Conservation (phyloP, 139 green algal species). For the Picochlorum sp. region DNA sequence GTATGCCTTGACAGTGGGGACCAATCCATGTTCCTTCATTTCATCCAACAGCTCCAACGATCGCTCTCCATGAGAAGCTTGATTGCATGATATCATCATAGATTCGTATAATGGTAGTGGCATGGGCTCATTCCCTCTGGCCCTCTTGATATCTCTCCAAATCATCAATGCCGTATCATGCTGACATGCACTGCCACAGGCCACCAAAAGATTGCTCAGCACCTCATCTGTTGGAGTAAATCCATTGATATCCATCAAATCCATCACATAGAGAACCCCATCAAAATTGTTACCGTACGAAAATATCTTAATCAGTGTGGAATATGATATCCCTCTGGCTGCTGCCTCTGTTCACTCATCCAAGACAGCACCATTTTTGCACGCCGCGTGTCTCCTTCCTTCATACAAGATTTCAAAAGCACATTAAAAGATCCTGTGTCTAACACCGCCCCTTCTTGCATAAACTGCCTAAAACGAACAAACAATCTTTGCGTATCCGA, state of each 20-base stretch:
- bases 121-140: background rate
- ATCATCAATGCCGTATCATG: conserved; percentile 28
- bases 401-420: conserved; percentile 46
- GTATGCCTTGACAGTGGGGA: conserved; percentile 18
- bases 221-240: conserved; percentile 24
- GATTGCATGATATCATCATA: conserved; percentile 35
- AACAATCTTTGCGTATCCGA: conserved; percentile 13
- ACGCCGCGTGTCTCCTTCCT: conserved; percentile 22
- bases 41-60: conserved; percentile 20
- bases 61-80: conserved; percentile 24
- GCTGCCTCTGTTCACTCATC: conserved; percentile 27
- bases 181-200: conserved; percentile 44
- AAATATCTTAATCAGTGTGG: conserved; percentile 40
- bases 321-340: conserved; percentile 37
- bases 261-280: conserved; percentile 15
- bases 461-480: conserved; percentile 35
- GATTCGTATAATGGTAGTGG: conserved; percentile 30
- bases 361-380: conserved; percentile 34
- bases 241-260: conserved; percentile 22
- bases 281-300: conserved; percentile 25
- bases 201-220: conserved; percentile 41
- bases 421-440: conserved; percentile 51
- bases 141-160: conserved; percentile 18
- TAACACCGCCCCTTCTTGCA: conserved; percentile 19
- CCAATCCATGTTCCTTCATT: conserved; percentile 1